Base-by-base conservation (phyloP, 1,139 yeast genomes). In the Petasospora fabianii region DNA sequence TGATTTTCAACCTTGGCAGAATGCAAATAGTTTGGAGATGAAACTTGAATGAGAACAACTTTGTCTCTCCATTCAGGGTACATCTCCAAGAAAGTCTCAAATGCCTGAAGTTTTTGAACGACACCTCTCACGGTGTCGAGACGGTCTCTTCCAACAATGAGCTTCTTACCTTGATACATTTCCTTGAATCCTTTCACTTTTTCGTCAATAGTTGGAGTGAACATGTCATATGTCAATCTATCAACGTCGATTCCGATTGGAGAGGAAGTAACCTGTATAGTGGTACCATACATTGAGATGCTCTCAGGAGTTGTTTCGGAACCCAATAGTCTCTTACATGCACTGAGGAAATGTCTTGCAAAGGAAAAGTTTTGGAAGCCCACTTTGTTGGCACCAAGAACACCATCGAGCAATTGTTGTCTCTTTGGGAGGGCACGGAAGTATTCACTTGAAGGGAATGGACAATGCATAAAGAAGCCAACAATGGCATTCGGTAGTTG, bases 381-480 rank as follows among this genome's bases (percentile, higher is more conserved):
- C 37, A 92, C 75, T 52, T 81, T 75, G 58, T 87, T 87, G 5
- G 96, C 80, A 17, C 97, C 97, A 42, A 94, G 71, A 74, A 92
- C 74, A 18, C 98, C 97, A 56, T 87, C 95, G 44, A 92, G 68
- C 36, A 92, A 68, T 54, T 84, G 83, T 40, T 80, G 72, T 51
- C 98, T 74, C 61, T 85, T 84, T 30, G 96, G 82, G 32, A 92
- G 65, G 50, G 96, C 84, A 45, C 97, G 72, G 65, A 92, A 87
- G 59, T 88, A 87, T 62, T 92, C 98, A n/a, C 90, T 82, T 29
- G 95, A 84, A 10, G 98, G 97, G 73, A 94, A 88, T 12, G 97
- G 96, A 6, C 86, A 76, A 60, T 90, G 97, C 51, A 90, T 65
- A 61, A 80, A 90, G 45, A 85, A 76, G 6, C 95, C 96, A 50